Evolutionary conservation across 441 rosid species (phyloP), one percentile per base, ranked within the genome.

Genomic region (Sinapis alba): DNA sequence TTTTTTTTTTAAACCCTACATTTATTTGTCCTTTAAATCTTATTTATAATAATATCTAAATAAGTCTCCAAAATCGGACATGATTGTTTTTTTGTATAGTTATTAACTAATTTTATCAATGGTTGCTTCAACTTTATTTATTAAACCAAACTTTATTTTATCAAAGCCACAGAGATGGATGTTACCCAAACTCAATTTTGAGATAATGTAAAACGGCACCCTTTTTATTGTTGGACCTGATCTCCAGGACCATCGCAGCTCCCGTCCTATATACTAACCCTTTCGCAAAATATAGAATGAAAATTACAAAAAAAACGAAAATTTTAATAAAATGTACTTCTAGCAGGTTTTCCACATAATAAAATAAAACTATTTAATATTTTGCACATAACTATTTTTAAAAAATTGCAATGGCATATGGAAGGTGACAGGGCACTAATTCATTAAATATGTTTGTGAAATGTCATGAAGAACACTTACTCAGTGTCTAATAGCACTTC

Each of bases 401-500:
- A 38, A 28, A 11, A 36, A 36, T 38, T 38, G 45, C 15, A 38
- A 38, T 45, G 13, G 57, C 13, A 60, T 59, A 32, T 60, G 51
- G n/a, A 43, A 45, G 51, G 19, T n/a, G 51, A 15, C 51, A 45
- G 51, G 51, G 51, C 19, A 45, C 15, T n/a, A n/a, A n/a, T n/a
- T 45, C 51, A 6, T n/a, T 15, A n/a, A 16, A 47, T 47, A 16
- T 47, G 21, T 47, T 47, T 47, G 21, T 18, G 19, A 47, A 47
- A 47, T 47, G 53, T 47, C 53, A 15, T 47, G 21, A 61, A 63
- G 59, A 26, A 61, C 18, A 76, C 92, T 1, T 86, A 89, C 94
- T 83, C 84, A 12, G 90, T 76, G 32, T 69, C 74, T 11, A 93
- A 24, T 54, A 93, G 80, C 73, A 88, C 85, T 77, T 93, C 90